Conservation (phyloP, 2,329 filamentous ascomycete species). For the Penicillium polonicum region DNA sequence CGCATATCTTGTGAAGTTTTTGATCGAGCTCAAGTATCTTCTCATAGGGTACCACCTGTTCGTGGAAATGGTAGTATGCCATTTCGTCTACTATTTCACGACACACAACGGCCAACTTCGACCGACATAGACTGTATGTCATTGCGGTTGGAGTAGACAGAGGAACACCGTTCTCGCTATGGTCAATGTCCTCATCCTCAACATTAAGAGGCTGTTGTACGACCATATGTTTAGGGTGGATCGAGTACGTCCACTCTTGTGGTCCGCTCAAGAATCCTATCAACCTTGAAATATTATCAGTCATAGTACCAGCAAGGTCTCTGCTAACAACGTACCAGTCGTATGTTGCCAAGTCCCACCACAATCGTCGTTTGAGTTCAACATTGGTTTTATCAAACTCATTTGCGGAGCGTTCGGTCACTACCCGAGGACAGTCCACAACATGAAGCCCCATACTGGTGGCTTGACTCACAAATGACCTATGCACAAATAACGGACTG, state of each 20-base stretch:
- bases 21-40: constrained; percentile 41
- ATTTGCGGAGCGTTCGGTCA: constrained; percentile 17
- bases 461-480: constrained; percentile 31
- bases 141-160: constrained; percentile 43
- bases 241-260: constrained; percentile 46
- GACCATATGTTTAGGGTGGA: constrained; percentile 44
- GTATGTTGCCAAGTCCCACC: constrained; percentile 46
- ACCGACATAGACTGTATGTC: constrained; percentile 47
- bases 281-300: constrained; percentile 28
- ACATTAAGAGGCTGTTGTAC: constrained; percentile 45
- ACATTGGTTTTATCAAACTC: constrained; percentile 26
- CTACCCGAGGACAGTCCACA: constrained; percentile 29
- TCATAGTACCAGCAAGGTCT: background rate
- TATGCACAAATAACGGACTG: constrained; percentile 26
- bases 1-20: constrained; percentile 33
- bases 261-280: constrained; percentile 44
- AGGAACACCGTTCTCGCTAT: constrained; percentile 24
- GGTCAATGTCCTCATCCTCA: constrained; percentile 40
- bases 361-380: constrained; percentile 43
- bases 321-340: constrained; percentile 38
- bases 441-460: constrained; percentile 39
- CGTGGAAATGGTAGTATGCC: constrained; percentile 26
- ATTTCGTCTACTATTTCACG: constrained; percentile 43
- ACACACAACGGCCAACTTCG: constrained; percentile 43
- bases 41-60: constrained; percentile 34